These are phyloP conservation scores for Talaromyces sp. DNA, from an alignment of 2,329 filamentous ascomycete genomes.

Conservation along the genomic window DNA sequence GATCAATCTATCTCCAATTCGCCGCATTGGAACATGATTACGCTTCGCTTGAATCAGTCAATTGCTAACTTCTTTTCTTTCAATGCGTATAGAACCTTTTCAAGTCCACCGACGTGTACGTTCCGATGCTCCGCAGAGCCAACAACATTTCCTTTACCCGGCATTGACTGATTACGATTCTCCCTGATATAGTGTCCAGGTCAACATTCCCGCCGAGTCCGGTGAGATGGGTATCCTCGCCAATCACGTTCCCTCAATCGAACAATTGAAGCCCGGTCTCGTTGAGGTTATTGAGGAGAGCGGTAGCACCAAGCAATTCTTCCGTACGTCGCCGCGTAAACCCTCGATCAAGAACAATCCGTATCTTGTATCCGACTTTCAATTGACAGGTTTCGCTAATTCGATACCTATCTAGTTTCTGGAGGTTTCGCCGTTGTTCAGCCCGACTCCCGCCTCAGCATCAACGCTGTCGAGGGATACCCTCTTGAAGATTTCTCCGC, in stretches of 20 bases:
- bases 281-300: slow-evolving; percentile 94
- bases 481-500: slow-evolving; percentile 93
- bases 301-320: slow-evolving; percentile 90
- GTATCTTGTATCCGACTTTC: background rate
- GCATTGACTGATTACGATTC: slow-evolving; percentile 53
- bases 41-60: background rate
- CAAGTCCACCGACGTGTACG: slow-evolving; percentile 70
- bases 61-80: slow-evolving; percentile 19
- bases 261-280: slow-evolving; percentile 96
- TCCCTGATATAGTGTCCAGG: slow-evolving; percentile 71
- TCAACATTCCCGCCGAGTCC: slow-evolving; percentile 97
- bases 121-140: slow-evolving; percentile 26
- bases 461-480: slow-evolving; percentile 97
- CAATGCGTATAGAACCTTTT: slow-evolving; percentile 58
- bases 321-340: slow-evolving; percentile 67
- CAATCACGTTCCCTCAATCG: slow-evolving; percentile 97
- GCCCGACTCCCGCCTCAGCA: slow-evolving; percentile 90
- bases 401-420: slow-evolving; percentile 64
- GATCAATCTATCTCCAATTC: slow-evolving; percentile 34
- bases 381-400: slow-evolving; percentile 1
- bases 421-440: slow-evolving; percentile 97
- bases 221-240: slow-evolving; percentile 99
- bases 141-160: background rate
- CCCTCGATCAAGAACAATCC: slow-evolving; percentile 6
- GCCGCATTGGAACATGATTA: background rate